Percentiles rank a stretch among this genome's conserved stretches.
Evolutionary conservation across 2,329 filamentous ascomycete species (phyloP).

Genomic region (Phyllosticta ampelicida): DNA sequence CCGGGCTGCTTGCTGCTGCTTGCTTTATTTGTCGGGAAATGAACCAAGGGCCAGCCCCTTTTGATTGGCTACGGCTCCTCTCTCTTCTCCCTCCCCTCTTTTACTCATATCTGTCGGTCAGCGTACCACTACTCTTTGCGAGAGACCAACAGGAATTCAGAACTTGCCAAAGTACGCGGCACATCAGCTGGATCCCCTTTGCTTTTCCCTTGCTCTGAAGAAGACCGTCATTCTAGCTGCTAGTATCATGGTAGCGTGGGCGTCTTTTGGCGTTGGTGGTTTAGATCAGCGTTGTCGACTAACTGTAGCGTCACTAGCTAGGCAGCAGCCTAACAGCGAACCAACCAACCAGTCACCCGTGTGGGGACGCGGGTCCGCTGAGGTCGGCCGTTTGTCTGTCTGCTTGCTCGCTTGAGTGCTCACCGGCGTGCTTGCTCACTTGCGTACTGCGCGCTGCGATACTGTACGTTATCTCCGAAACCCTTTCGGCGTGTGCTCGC

Average conservation of each 20-base stretch:
- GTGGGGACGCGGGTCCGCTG: background rate
- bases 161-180: background rate
- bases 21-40: background rate
- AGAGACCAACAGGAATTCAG: background rate
- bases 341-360: background rate
- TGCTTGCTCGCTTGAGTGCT: background rate
- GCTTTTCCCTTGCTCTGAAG: background rate
- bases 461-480: no score
- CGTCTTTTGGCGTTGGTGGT: background rate
- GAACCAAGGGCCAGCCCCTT: no score
- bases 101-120: background rate
- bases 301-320: background rate
- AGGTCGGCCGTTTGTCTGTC: background rate
- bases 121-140: background rate
- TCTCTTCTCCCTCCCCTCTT: background rate
- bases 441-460: background rate
- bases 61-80: background rate
- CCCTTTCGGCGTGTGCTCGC: no score
- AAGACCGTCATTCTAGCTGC: background rate
- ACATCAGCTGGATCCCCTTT: background rate
- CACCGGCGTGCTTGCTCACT: background rate
- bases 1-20: background rate
- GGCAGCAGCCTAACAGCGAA: background rate
- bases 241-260: background rate
- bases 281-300: background rate